phyloP scores from a whole-genome alignment of 495 filamentous ascomycete species.

The Penicillium diatomitis region DNA sequence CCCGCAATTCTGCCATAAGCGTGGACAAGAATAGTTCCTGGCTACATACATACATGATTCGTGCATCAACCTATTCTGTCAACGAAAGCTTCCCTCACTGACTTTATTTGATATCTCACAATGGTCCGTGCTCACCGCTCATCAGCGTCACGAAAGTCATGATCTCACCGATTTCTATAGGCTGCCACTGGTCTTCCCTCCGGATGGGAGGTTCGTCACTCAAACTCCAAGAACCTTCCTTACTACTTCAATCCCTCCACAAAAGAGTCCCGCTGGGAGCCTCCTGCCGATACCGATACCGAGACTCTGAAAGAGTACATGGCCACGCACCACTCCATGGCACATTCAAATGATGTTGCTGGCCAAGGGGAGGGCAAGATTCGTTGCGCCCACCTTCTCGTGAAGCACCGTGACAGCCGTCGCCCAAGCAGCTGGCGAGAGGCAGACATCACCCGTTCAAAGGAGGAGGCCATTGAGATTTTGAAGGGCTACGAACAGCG shows the following conservation, averaged over 20 bases:
- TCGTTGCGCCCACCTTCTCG: conserved; percentile 77
- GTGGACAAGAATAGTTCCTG: background rate
- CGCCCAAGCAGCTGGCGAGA: conserved; percentile 89
- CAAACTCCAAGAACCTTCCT: conserved; percentile 92
- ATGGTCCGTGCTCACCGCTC: conserved; percentile 3
- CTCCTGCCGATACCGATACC: conserved; percentile 73
- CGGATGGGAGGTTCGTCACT: conserved; percentile 90
- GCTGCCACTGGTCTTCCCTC: conserved; percentile 73
- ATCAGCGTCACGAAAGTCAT: background rate
- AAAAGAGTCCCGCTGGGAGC: conserved; percentile 89
- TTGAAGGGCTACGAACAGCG: conserved; percentile 61
- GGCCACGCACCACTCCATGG: conserved; percentile 64
- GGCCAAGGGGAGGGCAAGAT: conserved; percentile 71
- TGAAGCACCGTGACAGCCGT: conserved; percentile 84
- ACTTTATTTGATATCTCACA: background rate
- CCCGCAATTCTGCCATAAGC: conserved; percentile 12
- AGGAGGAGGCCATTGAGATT: conserved; percentile 75
- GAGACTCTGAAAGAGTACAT: conserved; percentile 91
- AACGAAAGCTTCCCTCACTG: background rate
- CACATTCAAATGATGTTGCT: conserved; percentile 38
- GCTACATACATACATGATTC: background rate
- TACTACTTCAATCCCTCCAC: conserved; percentile 90
- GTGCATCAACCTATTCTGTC: background rate
- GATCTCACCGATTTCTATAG: conserved; percentile 17
- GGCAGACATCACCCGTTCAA: conserved; percentile 74